Percentiles rank a stretch among this genome's conserved stretches.
phyloP scores from a whole-genome alignment of 176 grass and related monocot genomes.

The Chrysopogon serrulatus region DNA sequence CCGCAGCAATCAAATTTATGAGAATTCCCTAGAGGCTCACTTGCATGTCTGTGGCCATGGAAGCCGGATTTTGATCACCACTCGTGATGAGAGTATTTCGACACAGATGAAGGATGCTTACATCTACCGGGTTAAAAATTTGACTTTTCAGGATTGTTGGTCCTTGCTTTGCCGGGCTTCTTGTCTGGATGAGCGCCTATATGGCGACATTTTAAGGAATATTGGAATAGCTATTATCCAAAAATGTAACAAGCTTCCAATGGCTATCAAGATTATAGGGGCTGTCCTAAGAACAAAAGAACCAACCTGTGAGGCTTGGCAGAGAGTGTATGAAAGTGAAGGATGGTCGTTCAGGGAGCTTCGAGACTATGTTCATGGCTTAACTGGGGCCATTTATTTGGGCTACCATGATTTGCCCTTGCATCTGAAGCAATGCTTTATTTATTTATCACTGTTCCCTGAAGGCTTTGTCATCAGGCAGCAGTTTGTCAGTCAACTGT shows the following conservation, averaged over 20 bases:
- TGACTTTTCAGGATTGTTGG: constrained; percentile 38
- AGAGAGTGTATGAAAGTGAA: constrained; percentile 35
- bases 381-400: constrained; percentile 48
- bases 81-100: constrained; percentile 31
- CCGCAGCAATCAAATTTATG: constrained; percentile 16
- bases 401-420: constrained; percentile 48
- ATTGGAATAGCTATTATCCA: constrained; percentile 41
- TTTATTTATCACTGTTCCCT: constrained; percentile 59
- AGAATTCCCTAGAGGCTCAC: constrained; percentile 24
- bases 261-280: constrained; percentile 48
- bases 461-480: constrained; percentile 36
- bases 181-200: not conserved
- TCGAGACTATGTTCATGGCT: constrained; percentile 10
- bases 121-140: constrained; percentile 20
- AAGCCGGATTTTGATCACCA: constrained; percentile 50
- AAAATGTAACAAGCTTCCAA: constrained; percentile 46
- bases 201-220: constrained; percentile 20
- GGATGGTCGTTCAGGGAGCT: constrained; percentile 37
- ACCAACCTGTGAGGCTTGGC: constrained; percentile 27
- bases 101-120: constrained; percentile 23
- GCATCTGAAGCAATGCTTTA: constrained; percentile 56
- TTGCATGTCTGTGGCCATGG: constrained; percentile 24
- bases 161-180: constrained; percentile 39
- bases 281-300: constrained; percentile 44
- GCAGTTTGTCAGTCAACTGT: constrained; percentile 31